Conservation (phyloP, 2,329 filamentous ascomycete genomes). For the Cordyceps fumosorosea region DNA sequence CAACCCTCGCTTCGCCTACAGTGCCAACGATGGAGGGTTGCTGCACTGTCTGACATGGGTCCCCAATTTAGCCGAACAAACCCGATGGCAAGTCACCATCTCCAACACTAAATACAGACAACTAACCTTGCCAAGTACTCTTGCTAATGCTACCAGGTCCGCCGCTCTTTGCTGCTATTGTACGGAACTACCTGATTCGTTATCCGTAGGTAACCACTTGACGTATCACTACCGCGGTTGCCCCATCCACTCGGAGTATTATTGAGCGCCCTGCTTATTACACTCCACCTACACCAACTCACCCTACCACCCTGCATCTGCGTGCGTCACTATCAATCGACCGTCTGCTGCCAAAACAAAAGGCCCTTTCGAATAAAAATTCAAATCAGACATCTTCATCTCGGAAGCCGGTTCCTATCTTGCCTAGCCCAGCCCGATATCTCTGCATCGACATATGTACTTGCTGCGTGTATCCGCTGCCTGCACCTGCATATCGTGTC, state of each 20-base stretch:
- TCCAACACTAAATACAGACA: not conserved
- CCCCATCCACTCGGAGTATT: constrained; percentile 9
- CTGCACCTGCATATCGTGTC: not conserved
- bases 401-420: not conserved
- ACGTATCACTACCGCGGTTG: not conserved
- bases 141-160: not conserved
- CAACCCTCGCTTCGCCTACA: not conserved
- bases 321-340: constrained; percentile 2
- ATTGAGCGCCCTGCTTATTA: not conserved
- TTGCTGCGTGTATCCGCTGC: no score
- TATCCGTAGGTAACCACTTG: not conserved
- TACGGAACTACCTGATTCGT: no score
- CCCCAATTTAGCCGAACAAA: constrained; percentile 3
- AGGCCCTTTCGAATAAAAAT: no score
- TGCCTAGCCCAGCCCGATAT: not conserved
- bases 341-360: no score
- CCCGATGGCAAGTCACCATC: not conserved
- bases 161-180: not conserved
- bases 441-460: not conserved
- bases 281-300: not conserved
- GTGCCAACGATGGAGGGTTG: not conserved
- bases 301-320: not conserved
- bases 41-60: not conserved
- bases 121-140: not conserved
- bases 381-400: not conserved